Evolutionary conservation across 176 grass and related monocot species (phyloP).

Genomic region (Bonia amplexicaulis): DNA sequence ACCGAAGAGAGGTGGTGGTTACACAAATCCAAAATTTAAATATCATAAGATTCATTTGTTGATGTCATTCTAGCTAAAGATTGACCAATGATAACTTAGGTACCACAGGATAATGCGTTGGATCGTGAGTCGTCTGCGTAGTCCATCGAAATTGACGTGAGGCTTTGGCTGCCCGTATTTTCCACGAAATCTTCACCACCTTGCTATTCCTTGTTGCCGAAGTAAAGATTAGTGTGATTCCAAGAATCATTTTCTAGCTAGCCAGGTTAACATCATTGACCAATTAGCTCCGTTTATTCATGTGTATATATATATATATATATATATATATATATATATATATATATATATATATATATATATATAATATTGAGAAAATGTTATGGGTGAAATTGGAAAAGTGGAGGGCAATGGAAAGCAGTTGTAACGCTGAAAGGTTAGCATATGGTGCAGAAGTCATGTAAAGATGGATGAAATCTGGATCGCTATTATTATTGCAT

Average conservation of each 20-base stretch:
- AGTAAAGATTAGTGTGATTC: not conserved
- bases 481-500: too few relatives aligned
- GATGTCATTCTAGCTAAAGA: not conserved
- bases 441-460: too few relatives aligned
- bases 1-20: not conserved
- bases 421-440: too few relatives aligned
- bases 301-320: too few relatives aligned
- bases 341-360: too few relatives aligned
- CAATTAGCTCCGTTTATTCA: not conserved
- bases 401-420: too few relatives aligned
- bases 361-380: too few relatives aligned
- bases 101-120: not conserved
- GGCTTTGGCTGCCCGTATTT: not conserved
- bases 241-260: not conserved
- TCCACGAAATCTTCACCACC: not conserved
- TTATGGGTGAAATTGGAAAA: too few relatives aligned
- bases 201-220: not conserved
- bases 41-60: not conserved
- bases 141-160: not conserved
- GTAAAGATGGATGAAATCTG: too few relatives aligned
- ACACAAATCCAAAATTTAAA: conserved; percentile 20
- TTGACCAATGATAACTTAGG: not conserved
- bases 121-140: not conserved
- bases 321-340: too few relatives aligned
- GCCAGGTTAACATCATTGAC: not conserved